A percentile compares a stretch with the other conserved stretches of the same genome.
phyloP scores from a whole-genome alignment of 495 filamentous ascomycete species.

The Daldinia decipiens region DNA sequence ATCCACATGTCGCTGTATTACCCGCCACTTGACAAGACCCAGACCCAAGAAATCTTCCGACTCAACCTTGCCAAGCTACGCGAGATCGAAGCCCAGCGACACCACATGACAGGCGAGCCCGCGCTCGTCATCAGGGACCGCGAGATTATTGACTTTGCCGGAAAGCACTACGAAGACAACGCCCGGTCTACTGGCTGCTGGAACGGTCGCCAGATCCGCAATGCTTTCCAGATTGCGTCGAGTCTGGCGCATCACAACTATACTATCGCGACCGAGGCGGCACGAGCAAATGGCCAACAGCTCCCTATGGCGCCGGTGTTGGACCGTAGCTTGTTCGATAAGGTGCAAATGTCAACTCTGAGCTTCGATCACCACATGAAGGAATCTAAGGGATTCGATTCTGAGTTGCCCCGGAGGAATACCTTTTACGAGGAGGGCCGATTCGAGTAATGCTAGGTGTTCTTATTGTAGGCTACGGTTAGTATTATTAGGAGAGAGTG shows the following conservation, averaged over 20 bases:
- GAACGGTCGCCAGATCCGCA: constrained; percentile 71
- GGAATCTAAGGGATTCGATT: constrained; percentile 39
- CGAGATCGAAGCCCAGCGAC: constrained; percentile 64
- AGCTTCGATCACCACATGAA: constrained; percentile 48
- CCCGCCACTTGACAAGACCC: constrained; percentile 74
- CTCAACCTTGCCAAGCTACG: constrained; percentile 69
- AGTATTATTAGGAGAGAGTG: not conserved
- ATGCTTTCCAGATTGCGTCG: constrained; percentile 67
- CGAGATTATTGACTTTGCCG: constrained; percentile 68
- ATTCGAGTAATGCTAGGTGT: constrained; percentile 22
- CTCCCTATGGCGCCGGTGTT: constrained; percentile 43
- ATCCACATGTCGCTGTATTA: constrained; percentile 59
- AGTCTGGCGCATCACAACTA: constrained; percentile 68
- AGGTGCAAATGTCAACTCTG: constrained; percentile 52
- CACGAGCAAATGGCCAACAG: constrained; percentile 41
- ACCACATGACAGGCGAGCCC: constrained; percentile 43
- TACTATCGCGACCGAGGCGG: constrained; percentile 58
- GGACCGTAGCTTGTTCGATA: constrained; percentile 46
- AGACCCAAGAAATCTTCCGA: constrained; percentile 82
- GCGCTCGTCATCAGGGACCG: constrained; percentile 43
- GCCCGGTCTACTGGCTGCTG: constrained; percentile 38
- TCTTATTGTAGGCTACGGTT: not conserved
- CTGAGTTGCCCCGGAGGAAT: constrained; percentile 31
- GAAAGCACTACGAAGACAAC: constrained; percentile 64
- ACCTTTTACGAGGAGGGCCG: constrained; percentile 33